Conservation (phyloP, 1,139 yeast species). For the Hemisphaericaspora subhashii region DNA sequence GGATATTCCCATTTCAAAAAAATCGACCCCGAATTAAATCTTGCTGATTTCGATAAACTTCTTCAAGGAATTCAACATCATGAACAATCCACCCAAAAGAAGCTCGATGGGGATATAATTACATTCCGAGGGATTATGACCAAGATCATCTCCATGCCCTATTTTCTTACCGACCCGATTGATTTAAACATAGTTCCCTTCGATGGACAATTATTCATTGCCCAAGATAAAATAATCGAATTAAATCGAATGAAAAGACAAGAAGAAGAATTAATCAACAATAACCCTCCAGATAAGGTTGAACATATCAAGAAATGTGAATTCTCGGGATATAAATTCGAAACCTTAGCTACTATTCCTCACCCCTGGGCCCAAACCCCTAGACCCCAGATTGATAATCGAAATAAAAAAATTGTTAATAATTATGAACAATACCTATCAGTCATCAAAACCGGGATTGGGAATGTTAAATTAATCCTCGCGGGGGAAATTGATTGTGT, state of each 20-base stretch:
- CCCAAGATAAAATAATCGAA: conserved; percentile 51
- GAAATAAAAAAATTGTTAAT: conserved; percentile 58
- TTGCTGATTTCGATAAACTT: conserved; percentile 59
- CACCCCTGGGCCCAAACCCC: conserved; percentile 73
- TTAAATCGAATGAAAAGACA: conserved; percentile 29
- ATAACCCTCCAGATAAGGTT: conserved; percentile 35
- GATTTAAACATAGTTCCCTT: conserved; percentile 60
- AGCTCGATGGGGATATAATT: conserved; percentile 62
- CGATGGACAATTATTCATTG: conserved; percentile 87
- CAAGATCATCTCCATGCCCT: conserved; percentile 62
- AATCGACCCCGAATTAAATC: conserved; percentile 52
- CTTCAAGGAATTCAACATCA: conserved; percentile 53
- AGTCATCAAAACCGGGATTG: conserved; percentile 82
- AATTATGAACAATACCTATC: conserved; percentile 77
- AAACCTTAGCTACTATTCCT: conserved; percentile 70
- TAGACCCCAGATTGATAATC: conserved; percentile 63
- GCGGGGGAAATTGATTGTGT: conserved; percentile 95
- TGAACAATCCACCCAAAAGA: conserved; percentile 51
- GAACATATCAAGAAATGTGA: conserved; percentile 44
- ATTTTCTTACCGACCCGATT: conserved; percentile 54
- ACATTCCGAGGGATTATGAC: conserved; percentile 87
- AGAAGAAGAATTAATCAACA: conserved; percentile 20
- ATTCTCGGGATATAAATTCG: conserved; percentile 83
- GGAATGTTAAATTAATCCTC: conserved; percentile 62
- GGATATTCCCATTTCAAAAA: conserved; percentile 63